Evolutionary conservation across 108 stramenopile species (phyloP).

Genomic region (Fistulifera pelliculosa): DNA sequence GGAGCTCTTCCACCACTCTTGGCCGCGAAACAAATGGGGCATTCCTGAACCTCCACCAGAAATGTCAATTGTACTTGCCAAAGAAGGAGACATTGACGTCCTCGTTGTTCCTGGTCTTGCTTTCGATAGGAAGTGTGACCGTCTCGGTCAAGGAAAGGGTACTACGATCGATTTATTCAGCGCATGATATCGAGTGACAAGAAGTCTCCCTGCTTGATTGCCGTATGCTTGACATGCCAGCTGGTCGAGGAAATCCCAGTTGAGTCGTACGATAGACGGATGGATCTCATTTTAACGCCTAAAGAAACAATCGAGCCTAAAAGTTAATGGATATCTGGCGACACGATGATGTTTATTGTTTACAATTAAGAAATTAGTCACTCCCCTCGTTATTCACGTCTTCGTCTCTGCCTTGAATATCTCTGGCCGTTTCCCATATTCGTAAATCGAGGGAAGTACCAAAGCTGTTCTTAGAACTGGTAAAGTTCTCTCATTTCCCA

Average conservation of each 20-base stretch:
- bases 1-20: slow-evolving; percentile 49
- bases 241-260: slow-evolving; percentile 49
- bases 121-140: slow-evolving; percentile 55
- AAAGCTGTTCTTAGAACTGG: slow-evolving; percentile 18
- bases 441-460: slow-evolving; percentile 32
- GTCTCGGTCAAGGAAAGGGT: slow-evolving; percentile 88
- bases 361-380: not conserved
- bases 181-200: slow-evolving; percentile 31
- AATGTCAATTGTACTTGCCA: slow-evolving; percentile 31
- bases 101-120: slow-evolving; percentile 80
- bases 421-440: slow-evolving; percentile 32
- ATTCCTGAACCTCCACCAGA: slow-evolving; percentile 80
- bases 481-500: not conserved
- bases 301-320: slow-evolving; percentile 16
- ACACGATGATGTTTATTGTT: no score
- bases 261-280: slow-evolving; percentile 46
- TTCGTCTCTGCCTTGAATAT: not conserved
- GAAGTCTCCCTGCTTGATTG: slow-evolving; percentile 42
- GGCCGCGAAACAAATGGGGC: slow-evolving; percentile 84
- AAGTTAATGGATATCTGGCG: slow-evolving; percentile 1
- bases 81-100: slow-evolving; percentile 76
- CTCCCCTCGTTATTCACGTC: no score
- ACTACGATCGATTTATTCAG: slow-evolving; percentile 86
- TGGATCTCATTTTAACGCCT: slow-evolving; percentile 63
- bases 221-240: slow-evolving; percentile 60